Evolutionary conservation across 371 early-diverging fungal genomes (phyloP).

Genomic region (Rhizopus sp.): DNA sequence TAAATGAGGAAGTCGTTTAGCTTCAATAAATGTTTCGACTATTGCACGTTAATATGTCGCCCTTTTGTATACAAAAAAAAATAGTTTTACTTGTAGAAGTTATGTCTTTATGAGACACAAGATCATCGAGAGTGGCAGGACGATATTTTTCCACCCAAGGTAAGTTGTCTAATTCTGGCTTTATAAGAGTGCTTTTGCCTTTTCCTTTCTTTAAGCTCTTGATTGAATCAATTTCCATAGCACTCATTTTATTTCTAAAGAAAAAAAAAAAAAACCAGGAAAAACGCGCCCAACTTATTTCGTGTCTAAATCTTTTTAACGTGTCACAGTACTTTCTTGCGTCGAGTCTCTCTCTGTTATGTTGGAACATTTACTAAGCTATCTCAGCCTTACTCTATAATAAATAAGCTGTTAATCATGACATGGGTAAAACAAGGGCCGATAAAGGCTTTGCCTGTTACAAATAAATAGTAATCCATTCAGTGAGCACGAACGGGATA

Average conservation of each 20-base stretch:
- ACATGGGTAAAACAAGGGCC: too few relatives aligned
- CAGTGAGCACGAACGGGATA: too few relatives aligned
- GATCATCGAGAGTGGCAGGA: slow-evolving; percentile 79
- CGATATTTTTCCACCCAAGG: slow-evolving; percentile 95
- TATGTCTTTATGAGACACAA: slow-evolving; percentile 92
- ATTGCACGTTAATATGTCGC: not conserved
- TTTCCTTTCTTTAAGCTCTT: slow-evolving; percentile 33
- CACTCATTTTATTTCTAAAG: slow-evolving; percentile 24
- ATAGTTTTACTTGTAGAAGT: slow-evolving; percentile 85
- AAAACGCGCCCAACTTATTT: too few relatives aligned
- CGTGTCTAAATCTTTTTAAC: too few relatives aligned
- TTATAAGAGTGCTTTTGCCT: slow-evolving; percentile 22
- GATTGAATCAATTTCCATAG: slow-evolving; percentile 32
- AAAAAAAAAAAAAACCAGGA: slow-evolving; percentile 1
- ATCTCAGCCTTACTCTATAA: too few relatives aligned
- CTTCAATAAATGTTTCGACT: slow-evolving; percentile 88
- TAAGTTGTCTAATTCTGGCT: slow-evolving; percentile 27
- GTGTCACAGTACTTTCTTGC: too few relatives aligned
- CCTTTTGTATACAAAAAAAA: too few relatives aligned
- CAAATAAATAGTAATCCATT: too few relatives aligned
- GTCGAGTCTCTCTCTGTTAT: too few relatives aligned
- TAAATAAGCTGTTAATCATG: too few relatives aligned
- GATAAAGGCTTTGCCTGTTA: too few relatives aligned
- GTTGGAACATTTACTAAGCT: too few relatives aligned
- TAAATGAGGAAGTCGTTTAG: slow-evolving; percentile 95